Percentiles rank a stretch among this genome's conserved stretches.
Evolutionary conservation across 352 stramenopile species (phyloP).

Genomic region (Globisporangium mamillatum): DNA sequence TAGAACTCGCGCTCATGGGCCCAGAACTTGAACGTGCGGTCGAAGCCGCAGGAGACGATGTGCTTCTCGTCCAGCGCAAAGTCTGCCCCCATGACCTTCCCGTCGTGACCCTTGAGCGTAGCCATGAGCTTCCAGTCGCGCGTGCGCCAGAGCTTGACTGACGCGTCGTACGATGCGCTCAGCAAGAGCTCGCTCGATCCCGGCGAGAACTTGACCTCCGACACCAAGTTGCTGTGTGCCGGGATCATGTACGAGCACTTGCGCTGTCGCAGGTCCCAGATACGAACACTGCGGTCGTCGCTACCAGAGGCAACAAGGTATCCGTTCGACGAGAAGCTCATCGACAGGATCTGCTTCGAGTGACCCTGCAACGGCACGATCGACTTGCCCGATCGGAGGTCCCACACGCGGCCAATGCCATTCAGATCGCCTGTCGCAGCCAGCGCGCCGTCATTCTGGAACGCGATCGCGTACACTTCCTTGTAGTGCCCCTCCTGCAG

Average conservation of each 20-base stretch:
- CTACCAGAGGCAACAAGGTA: slow-evolving; percentile 92
- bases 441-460: slow-evolving; percentile 94
- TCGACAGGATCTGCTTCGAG: slow-evolving; percentile 92
- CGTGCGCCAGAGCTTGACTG: slow-evolving; percentile 93
- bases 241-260: slow-evolving; percentile 92
- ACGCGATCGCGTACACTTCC: slow-evolving; percentile 94
- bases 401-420: slow-evolving; percentile 94
- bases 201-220: slow-evolving; percentile 88
- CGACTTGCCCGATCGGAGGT: slow-evolving; percentile 94
- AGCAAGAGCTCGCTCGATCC: slow-evolving; percentile 83
- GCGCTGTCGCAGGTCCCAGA: slow-evolving; percentile 95
- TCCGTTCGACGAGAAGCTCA: slow-evolving; percentile 93
- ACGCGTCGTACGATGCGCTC: slow-evolving; percentile 94
- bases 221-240: slow-evolving; percentile 94
- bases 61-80: slow-evolving; percentile 88
- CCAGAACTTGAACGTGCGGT: slow-evolving; percentile 93
- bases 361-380: slow-evolving; percentile 91
- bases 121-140: slow-evolving; percentile 91
- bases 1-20: slow-evolving; percentile 89
- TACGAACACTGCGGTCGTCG: slow-evolving; percentile 94
- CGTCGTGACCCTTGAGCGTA: slow-evolving; percentile 91
- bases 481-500: slow-evolving; percentile 96
- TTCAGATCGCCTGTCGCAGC: slow-evolving; percentile 93
- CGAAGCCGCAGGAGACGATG: slow-evolving; percentile 87
- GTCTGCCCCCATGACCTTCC: slow-evolving; percentile 94